A percentile compares a stretch with the other conserved stretches of the same genome.
phyloP scores from a whole-genome alignment of 768 basidiomycete species.

The Phaeotremella skinneri region DNA sequence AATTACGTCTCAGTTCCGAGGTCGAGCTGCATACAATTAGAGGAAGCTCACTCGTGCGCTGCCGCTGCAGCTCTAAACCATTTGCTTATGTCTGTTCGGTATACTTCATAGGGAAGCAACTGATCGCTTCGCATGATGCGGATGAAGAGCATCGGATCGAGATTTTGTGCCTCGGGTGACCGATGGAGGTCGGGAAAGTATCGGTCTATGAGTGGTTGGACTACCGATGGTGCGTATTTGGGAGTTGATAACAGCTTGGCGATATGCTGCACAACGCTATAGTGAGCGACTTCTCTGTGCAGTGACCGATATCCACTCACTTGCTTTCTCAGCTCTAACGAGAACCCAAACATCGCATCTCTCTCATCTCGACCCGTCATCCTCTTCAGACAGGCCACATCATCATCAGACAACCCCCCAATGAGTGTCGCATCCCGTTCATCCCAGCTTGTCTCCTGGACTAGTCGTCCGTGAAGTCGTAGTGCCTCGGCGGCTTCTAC shows the following conservation, averaged over 20 bases:
- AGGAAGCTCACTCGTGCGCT: slow-evolving; percentile 8
- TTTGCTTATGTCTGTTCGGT: slow-evolving; percentile 4
- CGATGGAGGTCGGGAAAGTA: slow-evolving; percentile 21
- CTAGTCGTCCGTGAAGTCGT: slow-evolving; percentile 7
- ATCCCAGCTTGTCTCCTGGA: neutral
- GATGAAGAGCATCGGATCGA: slow-evolving; percentile 14
- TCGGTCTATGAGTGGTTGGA: slow-evolving; percentile 15
- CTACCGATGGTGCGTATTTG: slow-evolving; percentile 5
- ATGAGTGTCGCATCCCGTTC: neutral
- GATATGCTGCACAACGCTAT: slow-evolving; percentile 20
- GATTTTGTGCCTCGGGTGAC: neutral
- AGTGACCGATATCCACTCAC: slow-evolving; percentile 15
- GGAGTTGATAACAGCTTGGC: slow-evolving; percentile 15
- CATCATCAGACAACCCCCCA: slow-evolving; percentile 14
- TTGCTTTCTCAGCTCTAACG: slow-evolving; percentile 19
- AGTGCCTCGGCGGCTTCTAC: slow-evolving; percentile 16
- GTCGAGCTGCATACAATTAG: neutral
- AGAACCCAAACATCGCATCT: slow-evolving; percentile 24
- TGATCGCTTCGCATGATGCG: slow-evolving; percentile 15
- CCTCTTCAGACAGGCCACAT: slow-evolving; percentile 10
- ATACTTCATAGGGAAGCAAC: neutral
- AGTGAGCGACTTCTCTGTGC: neutral
- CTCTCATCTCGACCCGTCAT: slow-evolving; percentile 5
- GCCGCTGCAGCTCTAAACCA: slow-evolving; percentile 9
- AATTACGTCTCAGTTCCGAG: neutral